phyloP scores from a whole-genome alignment of 2,329 filamentous ascomycete species.

The Nannizziopsis arthrosporioides region DNA sequence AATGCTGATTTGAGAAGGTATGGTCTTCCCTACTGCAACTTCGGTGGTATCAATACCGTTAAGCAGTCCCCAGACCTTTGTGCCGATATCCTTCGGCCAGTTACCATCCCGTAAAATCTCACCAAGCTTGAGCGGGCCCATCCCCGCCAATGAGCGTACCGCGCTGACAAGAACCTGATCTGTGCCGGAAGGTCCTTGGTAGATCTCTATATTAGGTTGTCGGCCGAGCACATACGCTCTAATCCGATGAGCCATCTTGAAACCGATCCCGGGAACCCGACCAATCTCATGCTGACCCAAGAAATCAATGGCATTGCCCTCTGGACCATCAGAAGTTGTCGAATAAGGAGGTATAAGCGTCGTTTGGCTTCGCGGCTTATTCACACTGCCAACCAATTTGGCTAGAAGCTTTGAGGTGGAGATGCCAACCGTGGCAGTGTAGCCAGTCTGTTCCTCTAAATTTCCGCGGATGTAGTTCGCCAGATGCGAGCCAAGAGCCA shows the following conservation, averaged over 20 bases:
- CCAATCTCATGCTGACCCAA: conserved; percentile 65
- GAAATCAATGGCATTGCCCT: conserved; percentile 52
- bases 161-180: conserved; percentile 53
- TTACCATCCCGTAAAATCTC: conserved; percentile 59
- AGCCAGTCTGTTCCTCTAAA: conserved; percentile 65
- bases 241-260: conserved; percentile 59
- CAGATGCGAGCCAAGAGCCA: conserved; percentile 70
- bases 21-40: conserved; percentile 57
- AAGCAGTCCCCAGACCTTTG: conserved; percentile 62
- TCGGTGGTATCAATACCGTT: conserved; percentile 68
- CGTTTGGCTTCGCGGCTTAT: conserved; percentile 84
- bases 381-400: conserved; percentile 69
- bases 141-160: conserved; percentile 50
- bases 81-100: conserved; percentile 57
- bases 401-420: conserved; percentile 76
- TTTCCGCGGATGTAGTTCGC: conserved; percentile 60
- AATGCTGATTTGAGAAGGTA: conserved; percentile 84
- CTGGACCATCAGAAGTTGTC: conserved; percentile 7
- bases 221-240: conserved; percentile 48
- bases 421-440: conserved; percentile 78
- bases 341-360: conserved; percentile 57
- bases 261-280: conserved; percentile 75
- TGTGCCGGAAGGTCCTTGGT: conserved; percentile 28
- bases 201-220: conserved; percentile 25
- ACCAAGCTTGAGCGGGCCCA: conserved; percentile 56